A percentile compares a stretch with the other conserved stretches of the same genome.
phyloP scores from a whole-genome alignment of 228 moss, liverwort and hornwort genomes.

The Sphagnum fallax region DNA sequence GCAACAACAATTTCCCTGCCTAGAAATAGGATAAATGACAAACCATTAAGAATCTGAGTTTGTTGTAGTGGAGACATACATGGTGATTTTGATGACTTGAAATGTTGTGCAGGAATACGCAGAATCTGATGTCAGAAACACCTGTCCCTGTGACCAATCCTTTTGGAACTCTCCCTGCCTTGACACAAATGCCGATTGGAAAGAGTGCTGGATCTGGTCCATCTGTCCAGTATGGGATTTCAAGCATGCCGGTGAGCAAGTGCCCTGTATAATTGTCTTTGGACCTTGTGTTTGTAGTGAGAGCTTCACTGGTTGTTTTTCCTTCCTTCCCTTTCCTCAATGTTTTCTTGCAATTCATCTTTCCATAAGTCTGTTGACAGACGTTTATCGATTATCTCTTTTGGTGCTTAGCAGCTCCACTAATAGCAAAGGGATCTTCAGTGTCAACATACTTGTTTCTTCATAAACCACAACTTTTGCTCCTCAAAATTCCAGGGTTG shows the following conservation, averaged over 20 bases:
- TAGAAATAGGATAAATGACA: conserved; percentile 13
- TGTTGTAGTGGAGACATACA: conserved; percentile 8
- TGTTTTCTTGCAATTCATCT: too few species aligned
- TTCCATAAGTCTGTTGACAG: too few species aligned
- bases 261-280: neutral
- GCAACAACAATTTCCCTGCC: neutral
- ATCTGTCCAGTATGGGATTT: conserved; percentile 64
- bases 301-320: neutral
- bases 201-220: conserved; percentile 58
- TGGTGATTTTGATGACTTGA: too few species aligned
- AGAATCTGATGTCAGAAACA: conserved; percentile 34
- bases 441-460: too few species aligned
- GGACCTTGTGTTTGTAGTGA: too few species aligned
- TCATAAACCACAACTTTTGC: too few species aligned
- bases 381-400: too few species aligned
- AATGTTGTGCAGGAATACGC: conserved; percentile 26
- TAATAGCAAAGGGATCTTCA: too few species aligned
- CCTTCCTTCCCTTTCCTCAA: too few species aligned
- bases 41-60: conserved; percentile 20
- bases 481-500: too few species aligned
- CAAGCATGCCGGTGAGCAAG: conserved; percentile 57
- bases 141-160: conserved; percentile 51
- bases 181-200: conserved; percentile 66
- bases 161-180: conserved; percentile 58
- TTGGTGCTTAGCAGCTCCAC: too few species aligned